Percentiles rank a stretch among this genome's conserved stretches.
Evolutionary conservation across 2,329 filamentous ascomycete species (phyloP).

Genomic region (Talaromyces sp.): DNA sequence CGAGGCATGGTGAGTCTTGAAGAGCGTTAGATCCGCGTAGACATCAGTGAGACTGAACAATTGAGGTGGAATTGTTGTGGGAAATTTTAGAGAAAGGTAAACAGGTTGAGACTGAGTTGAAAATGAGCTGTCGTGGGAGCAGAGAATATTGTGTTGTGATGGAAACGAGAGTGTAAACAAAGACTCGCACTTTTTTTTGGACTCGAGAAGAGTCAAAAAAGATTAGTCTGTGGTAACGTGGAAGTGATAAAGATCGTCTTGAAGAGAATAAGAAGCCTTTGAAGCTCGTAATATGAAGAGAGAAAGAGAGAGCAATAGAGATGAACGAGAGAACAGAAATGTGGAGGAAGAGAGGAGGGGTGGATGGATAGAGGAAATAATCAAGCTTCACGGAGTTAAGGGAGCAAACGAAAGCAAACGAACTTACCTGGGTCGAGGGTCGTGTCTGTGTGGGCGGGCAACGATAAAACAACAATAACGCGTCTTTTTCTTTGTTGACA

Average conservation of each 20-base stretch:
- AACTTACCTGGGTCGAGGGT: background rate
- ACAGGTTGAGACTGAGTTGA: background rate
- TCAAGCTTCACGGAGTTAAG: conserved; percentile 11
- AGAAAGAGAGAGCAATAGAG: background rate
- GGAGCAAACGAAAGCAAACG: conserved; percentile 9
- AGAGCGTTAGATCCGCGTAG: background rate
- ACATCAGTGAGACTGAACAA: background rate
- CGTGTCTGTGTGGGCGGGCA: background rate
- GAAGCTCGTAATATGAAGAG: background rate
- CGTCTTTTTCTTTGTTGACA: conserved; percentile 1
- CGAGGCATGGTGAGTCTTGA: conserved; percentile 12
- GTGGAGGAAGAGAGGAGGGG: background rate
- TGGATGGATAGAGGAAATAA: background rate
- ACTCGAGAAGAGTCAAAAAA: conserved; percentile 1
- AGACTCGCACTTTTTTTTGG: background rate
- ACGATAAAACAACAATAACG: background rate
- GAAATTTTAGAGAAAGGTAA: background rate
- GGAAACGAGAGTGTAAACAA: background rate
- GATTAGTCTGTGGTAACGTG: background rate
- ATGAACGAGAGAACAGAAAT: background rate
- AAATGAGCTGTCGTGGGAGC: background rate
- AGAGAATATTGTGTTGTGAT: background rate
- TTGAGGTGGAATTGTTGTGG: background rate
- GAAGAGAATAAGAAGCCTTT: background rate
- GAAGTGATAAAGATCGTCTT: background rate